Evolutionary conservation across 1,284 basidiomycete species (phyloP), one percentile per base, ranked within the genome.

Genomic region (Ustilago curta): DNA sequence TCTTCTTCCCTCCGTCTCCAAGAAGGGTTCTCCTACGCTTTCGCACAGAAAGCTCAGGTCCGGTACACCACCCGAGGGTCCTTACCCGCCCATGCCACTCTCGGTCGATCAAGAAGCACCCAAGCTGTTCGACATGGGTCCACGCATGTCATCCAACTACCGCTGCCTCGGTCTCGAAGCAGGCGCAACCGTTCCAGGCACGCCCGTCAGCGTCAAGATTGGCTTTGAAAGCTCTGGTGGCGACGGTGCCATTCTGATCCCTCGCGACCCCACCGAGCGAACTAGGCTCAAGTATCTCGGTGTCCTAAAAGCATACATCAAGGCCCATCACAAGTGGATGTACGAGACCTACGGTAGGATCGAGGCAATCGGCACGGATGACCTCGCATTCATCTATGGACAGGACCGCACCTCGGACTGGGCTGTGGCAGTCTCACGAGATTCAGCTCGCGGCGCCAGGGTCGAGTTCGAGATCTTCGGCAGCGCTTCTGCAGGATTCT

Each of bases 381-480:
- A 78, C 12, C 48, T 77, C 18, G 70, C 59, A 4, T 57, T 81
- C 52, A 62, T 79, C 62, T 78, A 76, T 27, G 76, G 71, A 14
- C 64, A 77, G 55, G 76, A 79, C 51, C 68, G 74, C 8, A 76
- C 77, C 5, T 76, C 75, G 18, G 79, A 81, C 48, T 81, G 79
- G 79, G 79, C 69, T 2, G 68, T 72, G 9, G 77, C 77, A 31
- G 78, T 81, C 9, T 73, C 65, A n/a, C 47, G 62, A 9, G 76
- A 78, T 27, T 52, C 76, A n/a, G 57, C 59, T 25, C 62, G 66
- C 8, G 77, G 77, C 8, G 76, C 66, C n/a, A 58, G 39, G 29
- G 64, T 76, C 40, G 72, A 79, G 44, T 81, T 81, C 50, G 75
- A 81, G 45, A 63, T 81, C 54, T 79, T 78, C 53, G 57, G 63